Percentiles rank a stretch among this genome's conserved stretches.
These are phyloP conservation scores for Penicillium italicum DNA, from an alignment of 2,329 filamentous ascomycete species.

Conservation along the genomic window DNA sequence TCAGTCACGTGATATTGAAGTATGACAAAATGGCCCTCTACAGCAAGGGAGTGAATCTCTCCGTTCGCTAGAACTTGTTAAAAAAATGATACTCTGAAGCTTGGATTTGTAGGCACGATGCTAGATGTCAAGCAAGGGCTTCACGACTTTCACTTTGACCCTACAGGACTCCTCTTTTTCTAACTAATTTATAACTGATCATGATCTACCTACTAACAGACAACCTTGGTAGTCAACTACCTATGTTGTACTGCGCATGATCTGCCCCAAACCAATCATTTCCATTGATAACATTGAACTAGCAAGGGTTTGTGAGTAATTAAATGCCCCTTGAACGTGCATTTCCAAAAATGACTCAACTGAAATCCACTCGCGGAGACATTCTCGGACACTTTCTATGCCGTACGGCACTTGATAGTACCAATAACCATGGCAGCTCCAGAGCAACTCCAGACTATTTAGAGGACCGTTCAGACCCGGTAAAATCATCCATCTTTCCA, in stretches of 20 bases:
- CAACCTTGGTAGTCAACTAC: not conserved
- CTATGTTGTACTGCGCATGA: no score
- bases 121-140: no score
- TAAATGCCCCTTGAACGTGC: not conserved
- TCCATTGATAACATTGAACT: not conserved
- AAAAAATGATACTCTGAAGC: not conserved
- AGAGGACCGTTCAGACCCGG: not conserved
- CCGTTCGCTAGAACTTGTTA: not conserved
- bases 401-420: not conserved
- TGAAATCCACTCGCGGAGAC: slow-evolving; percentile 14
- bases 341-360: not conserved
- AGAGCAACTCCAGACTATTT: not conserved
- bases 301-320: not conserved
- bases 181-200: not conserved
- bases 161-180: not conserved
- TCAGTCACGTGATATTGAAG: slow-evolving; percentile 6
- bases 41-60: not conserved
- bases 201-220: not conserved
- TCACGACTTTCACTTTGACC: not conserved
- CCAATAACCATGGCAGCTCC: not conserved
- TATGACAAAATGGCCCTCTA: not conserved
- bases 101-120: rapidly evolving
- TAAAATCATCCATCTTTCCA: not conserved
- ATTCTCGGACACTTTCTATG: slow-evolving; percentile 21
- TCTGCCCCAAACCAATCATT: not conserved